A percentile compares a stretch with the other conserved stretches of the same genome.
Evolutionary conservation across 495 filamentous ascomycete species (phyloP).

Genomic region (Physcia stellaris): DNA sequence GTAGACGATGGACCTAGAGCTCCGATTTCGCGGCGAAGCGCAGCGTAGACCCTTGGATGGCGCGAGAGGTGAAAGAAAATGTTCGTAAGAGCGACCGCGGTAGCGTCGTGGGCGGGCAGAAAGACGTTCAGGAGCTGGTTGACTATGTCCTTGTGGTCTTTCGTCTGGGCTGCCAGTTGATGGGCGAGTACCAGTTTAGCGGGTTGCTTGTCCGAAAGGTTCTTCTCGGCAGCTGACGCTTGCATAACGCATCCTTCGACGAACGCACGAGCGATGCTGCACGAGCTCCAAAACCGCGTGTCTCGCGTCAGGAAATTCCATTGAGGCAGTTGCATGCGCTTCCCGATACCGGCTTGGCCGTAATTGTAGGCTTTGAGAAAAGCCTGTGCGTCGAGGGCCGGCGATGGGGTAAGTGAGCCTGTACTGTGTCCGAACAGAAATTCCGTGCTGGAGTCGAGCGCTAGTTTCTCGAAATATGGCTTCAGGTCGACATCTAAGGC

Average conservation of each 20-base stretch:
- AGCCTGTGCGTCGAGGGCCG: conserved; percentile 16
- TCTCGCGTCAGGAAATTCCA: conserved; percentile 30
- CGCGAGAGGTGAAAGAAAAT: conserved; percentile 38
- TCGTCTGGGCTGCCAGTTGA: conserved; percentile 23
- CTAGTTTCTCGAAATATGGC: conserved; percentile 40
- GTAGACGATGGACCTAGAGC: conserved; percentile 1
- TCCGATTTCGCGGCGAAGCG: conserved; percentile 37
- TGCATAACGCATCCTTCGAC: conserved; percentile 32
- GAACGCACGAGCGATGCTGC: conserved; percentile 27
- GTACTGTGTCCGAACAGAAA: conserved; percentile 48
- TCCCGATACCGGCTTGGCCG: conserved; percentile 25
- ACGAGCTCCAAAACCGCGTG: conserved; percentile 26
- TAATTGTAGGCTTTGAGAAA: conserved; percentile 28
- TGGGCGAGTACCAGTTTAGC: conserved; percentile 31
- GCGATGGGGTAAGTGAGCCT: conserved; percentile 21
- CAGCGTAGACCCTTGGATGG: conserved; percentile 28
- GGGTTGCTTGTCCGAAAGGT: conserved; percentile 5
- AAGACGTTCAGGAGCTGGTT: conserved; percentile 11
- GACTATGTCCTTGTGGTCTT: conserved; percentile 16
- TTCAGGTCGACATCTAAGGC: conserved; percentile 41
- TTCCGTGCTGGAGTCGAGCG: conserved; percentile 52
- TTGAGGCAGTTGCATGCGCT: conserved; percentile 18
- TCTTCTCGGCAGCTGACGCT: conserved; percentile 21
- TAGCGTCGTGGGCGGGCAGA: conserved; percentile 26
- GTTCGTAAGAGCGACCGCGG: conserved; percentile 44